Conservation (phyloP, 768 basidiomycete genomes). For the Trametes elegans region DNA sequence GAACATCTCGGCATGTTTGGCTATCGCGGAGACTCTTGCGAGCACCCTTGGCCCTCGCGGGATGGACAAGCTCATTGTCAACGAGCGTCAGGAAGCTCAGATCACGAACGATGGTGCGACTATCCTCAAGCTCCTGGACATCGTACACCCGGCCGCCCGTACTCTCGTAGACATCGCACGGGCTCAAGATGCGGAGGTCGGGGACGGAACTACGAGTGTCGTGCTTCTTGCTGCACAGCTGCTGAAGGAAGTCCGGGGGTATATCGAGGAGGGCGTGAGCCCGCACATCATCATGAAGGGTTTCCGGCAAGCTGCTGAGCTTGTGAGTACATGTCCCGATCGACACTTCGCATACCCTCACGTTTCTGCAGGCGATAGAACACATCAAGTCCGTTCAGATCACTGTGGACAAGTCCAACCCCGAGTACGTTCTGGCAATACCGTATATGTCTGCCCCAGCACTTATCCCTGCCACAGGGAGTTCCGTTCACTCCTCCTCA, state of each 20-base stretch:
- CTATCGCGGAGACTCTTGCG: constrained; percentile 87
- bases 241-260: constrained; percentile 86
- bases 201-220: constrained; percentile 97
- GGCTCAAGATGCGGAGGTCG: constrained; percentile 97
- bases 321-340: constrained; percentile 54
- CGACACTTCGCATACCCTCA: not conserved
- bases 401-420: constrained; percentile 83
- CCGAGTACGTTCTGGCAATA: constrained; percentile 60
- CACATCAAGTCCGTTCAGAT: constrained; percentile 89
- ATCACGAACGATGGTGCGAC: constrained; percentile 99
- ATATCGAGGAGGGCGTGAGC: constrained; percentile 96
- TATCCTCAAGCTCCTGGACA: constrained; percentile 94
- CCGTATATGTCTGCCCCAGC: not conserved
- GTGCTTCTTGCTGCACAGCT: constrained; percentile 93
- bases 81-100: constrained; percentile 91
- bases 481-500: constrained; percentile 91
- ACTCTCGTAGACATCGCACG: constrained; percentile 98
- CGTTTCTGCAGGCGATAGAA: constrained; percentile 63
- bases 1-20: constrained; percentile 95
- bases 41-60: constrained; percentile 97
- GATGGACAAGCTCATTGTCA: constrained; percentile 98
- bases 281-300: constrained; percentile 99
- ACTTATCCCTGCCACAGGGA: constrained; percentile 45
- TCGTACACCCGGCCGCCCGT: constrained; percentile 96
- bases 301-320: constrained; percentile 79